These are phyloP conservation scores for Sclerotiophoma versabilis DNA, from an alignment of 2,329 filamentous ascomycete genomes.

Conservation along the genomic window DNA sequence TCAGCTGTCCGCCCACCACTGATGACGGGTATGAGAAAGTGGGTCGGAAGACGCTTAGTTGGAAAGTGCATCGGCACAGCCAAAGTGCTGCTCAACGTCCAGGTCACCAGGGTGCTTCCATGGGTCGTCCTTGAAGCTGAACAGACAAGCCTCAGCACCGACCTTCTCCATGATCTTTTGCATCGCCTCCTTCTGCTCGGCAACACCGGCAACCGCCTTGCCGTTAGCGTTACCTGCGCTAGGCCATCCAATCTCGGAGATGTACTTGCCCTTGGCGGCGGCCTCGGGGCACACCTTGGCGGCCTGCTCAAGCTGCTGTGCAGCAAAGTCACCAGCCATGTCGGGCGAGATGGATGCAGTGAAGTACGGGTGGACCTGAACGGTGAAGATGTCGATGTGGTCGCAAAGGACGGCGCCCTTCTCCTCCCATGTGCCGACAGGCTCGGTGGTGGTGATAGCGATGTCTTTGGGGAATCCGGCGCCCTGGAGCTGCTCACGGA, in stretches of 20 bases:
- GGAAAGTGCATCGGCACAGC: conserved; percentile 62
- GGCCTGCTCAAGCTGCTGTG: conserved; percentile 74
- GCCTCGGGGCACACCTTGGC: conserved; percentile 70
- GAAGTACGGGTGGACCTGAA: conserved; percentile 96
- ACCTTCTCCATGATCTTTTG: conserved; percentile 69
- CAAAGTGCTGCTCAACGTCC: conserved; percentile 82
- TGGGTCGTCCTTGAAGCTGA: conserved; percentile 78
- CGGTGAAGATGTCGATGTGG: conserved; percentile 78
- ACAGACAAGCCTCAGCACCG: conserved; percentile 77
- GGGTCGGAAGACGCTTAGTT: conserved; percentile 3
- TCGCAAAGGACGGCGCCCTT: conserved; percentile 70
- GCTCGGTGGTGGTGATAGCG: conserved; percentile 80
- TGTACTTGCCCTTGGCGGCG: conserved; percentile 70
- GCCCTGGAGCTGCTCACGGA: conserved; percentile 67
- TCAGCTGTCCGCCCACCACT: not conserved
- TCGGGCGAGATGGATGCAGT: conserved; percentile 70
- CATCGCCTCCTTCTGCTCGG: conserved; percentile 76
- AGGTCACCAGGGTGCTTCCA: conserved; percentile 80
- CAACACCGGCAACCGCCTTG: conserved; percentile 68
- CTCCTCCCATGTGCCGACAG: conserved; percentile 76
- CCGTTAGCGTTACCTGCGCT: conserved; percentile 73
- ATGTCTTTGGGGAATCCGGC: conserved; percentile 74
- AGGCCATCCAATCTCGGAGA: conserved; percentile 94
- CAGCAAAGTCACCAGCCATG: conserved; percentile 78
- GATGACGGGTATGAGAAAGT: not conserved